phyloP scores from a whole-genome alignment of 2,329 filamentous ascomycete genomes.

The Hansfordia pulvinata region DNA sequence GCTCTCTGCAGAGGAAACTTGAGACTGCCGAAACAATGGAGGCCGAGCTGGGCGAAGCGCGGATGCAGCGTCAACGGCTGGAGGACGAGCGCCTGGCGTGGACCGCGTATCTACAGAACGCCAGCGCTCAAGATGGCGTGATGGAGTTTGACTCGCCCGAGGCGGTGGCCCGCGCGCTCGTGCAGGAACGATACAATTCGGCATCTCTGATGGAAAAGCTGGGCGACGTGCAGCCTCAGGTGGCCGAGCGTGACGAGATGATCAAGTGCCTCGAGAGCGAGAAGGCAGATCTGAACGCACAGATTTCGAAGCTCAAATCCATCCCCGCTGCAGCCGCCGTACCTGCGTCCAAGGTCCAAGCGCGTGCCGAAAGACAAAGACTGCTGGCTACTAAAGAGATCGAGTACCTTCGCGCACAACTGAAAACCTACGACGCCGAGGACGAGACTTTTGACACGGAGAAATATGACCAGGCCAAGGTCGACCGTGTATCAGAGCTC shows the following conservation, averaged over 20 bases:
- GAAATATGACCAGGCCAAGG: conserved; percentile 62
- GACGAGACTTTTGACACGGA: conserved; percentile 77
- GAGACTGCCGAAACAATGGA: conserved; percentile 62
- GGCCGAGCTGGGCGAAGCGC: conserved; percentile 63
- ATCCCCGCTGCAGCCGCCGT: conserved; percentile 22
- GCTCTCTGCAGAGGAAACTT: conserved; percentile 63
- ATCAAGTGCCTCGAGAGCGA: conserved; percentile 62
- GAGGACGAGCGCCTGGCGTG: conserved; percentile 82
- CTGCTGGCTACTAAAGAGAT: conserved; percentile 81
- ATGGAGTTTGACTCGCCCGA: conserved; percentile 80
- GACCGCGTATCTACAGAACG: conserved; percentile 69
- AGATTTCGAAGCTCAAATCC: conserved; percentile 57
- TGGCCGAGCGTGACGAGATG: conserved; percentile 61
- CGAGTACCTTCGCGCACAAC: conserved; percentile 82
- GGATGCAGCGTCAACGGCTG: conserved; percentile 71
- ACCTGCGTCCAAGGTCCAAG: conserved; percentile 51
- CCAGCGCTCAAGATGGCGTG: conserved; percentile 43
- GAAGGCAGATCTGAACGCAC: conserved; percentile 45
- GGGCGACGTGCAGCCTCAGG: conserved; percentile 65
- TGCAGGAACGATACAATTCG: conserved; percentile 69
- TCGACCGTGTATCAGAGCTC: conserved; percentile 63
- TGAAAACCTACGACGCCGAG: conserved; percentile 79
- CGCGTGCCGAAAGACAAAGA: conserved; percentile 75
- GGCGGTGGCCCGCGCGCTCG: conserved; percentile 68
- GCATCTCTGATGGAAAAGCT: conserved; percentile 70